Evolutionary conservation across 306 rosid genomes (phyloP).

Genomic region (Sophora flavescens): DNA sequence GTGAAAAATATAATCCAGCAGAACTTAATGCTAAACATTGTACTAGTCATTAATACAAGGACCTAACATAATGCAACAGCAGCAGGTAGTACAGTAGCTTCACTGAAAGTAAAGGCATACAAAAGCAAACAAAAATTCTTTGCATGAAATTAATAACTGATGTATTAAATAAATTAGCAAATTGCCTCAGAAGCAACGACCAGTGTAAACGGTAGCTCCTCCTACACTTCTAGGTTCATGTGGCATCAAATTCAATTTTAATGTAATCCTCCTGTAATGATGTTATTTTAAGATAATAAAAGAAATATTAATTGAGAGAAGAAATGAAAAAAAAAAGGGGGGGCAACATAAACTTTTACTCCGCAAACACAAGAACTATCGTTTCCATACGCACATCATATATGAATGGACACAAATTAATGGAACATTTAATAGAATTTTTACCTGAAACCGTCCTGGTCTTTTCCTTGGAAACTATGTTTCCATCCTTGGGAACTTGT

Average conservation of each 20-base stretch:
- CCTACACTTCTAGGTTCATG: not conserved
- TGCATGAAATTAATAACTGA: not conserved
- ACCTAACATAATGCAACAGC: not conserved
- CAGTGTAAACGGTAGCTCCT: constrained; percentile 14
- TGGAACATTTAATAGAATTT: not conserved
- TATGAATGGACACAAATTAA: constrained; percentile 30
- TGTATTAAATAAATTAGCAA: constrained; percentile 4
- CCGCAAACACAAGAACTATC: not conserved
- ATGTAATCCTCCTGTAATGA: constrained; percentile 9
- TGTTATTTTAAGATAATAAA: not conserved
- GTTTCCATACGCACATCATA: not conserved
- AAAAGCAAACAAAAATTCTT: not conserved
- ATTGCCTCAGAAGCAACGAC: not conserved
- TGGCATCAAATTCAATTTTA: constrained; percentile 17
- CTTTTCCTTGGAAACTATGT: constrained; percentile 46
- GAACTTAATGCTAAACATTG: constrained; percentile 26
- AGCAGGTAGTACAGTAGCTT: constrained; percentile 15
- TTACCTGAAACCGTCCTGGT: constrained; percentile 62
- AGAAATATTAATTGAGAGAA: not conserved
- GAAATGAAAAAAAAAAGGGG: too few species aligned
- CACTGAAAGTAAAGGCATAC: not conserved
- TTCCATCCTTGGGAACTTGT: constrained; percentile 50
- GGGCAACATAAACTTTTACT: not conserved
- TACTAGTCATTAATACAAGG: not conserved
- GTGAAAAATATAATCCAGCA: constrained; percentile 9